Base-by-base conservation (phyloP, 2,329 filamentous ascomycete species). In the Dendrostoma leiphaemia region DNA sequence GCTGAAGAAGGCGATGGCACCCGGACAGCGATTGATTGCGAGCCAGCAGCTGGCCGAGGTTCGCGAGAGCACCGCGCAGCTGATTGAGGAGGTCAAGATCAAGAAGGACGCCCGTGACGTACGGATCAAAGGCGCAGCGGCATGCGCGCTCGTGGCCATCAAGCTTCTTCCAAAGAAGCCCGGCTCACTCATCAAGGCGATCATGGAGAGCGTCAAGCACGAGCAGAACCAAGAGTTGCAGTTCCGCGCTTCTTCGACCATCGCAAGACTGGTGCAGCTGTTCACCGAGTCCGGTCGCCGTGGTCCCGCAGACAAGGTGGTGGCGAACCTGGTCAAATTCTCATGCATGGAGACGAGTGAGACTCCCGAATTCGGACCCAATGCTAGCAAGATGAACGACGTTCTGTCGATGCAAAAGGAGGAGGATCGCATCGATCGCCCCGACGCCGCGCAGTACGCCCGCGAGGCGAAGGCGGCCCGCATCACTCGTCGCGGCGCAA, bases 141-240 rank as follows among this genome's bases (percentile, higher is more conserved):
- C 93, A 10, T 91, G 90, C 60, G 92, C 92, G 10, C 74, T 97
- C 53, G 89, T 99, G 46, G 88, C 91, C n/a, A 86, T 97, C 73
- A 84, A 86, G 54, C 81, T 89, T 28, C 80, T 97, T 9, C 93
- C 95, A 0, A 97, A 96, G 81, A 97, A 96, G 68, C 91, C 93
- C 9, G 91, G 90, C 58, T 83, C 87, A 17, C 84, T 96, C 12
- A 99, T 99, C 73, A 97, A 96, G 72, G 90, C 86, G 2, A 89
- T 99, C 71, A 99, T 99, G 94, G 94, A 99, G 69, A 97, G 93
- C 65, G 83, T 99, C 66, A 99, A 97, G 72, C 86, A 85, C 34
- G 95, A 99, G 67, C 94, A 97, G 64, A 97, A 95, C 64, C 73
- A 88, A 26, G 90, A 94, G 61, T 78, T 99, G 1, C 94, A 99